Evolutionary conservation across 2,329 filamentous ascomycete species (phyloP), one percentile per base, ranked within the genome.

Genomic region (Venturia pyrina): DNA sequence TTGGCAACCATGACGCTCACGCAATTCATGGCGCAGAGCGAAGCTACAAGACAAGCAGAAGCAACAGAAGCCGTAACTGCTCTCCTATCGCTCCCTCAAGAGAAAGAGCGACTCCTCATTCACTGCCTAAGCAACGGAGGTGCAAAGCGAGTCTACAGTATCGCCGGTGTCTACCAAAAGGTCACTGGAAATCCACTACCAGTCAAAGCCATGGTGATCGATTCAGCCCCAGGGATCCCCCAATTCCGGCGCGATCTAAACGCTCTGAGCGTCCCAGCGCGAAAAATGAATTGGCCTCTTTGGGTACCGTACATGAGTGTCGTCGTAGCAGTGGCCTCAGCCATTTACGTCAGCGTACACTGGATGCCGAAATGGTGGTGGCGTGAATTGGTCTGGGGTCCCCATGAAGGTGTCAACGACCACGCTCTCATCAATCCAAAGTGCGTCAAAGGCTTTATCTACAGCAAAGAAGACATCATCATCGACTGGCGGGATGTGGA

Each of bases 401-500:
- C 53, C n/a, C 53, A 59, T 15, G 53, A 59, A 21, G 53, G 53
- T 10, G 32, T 59, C 6, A 34, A 59, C 11, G 63, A 67, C 21
- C 46, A 21, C 19, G 13, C n/a, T 5, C 56, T 67, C 24, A 67
- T 67, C 65, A 67, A 71, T 56, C 67, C 41, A 1, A 63, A 64
- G 11, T 77, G 82, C 0, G 78, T 79, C 19, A 77, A 82, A 62
- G 70, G 87, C 66, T 87, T 85, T 72, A 68, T 87, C 32, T 88
- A 87, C 70, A 85, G 83, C 68, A 81, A 81, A 67, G 80, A 79
- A 61, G 85, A 88, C 68, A 76, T 81, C 56, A 78, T 88, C 67
- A 85, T 88, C 17, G 72, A 75, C 2, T 83, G 79, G 72, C 71
- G 81, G 66, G 84, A 87, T 67, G 81, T 87, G 0, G 82, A 85